Conservation (phyloP, 495 filamentous ascomycete species). For the Neurospora discreta region DNA sequence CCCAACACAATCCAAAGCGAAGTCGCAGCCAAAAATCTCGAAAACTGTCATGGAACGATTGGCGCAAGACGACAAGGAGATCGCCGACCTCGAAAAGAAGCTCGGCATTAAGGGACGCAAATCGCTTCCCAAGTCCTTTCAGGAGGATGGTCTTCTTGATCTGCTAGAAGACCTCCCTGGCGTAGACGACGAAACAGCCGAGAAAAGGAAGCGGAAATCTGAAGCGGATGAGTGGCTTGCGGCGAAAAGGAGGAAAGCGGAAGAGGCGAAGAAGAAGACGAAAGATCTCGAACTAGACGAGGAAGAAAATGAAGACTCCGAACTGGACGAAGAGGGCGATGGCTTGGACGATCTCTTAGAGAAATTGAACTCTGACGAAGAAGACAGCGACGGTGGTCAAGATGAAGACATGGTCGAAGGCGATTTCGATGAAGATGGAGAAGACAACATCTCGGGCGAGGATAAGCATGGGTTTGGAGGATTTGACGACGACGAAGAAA, state of each 20-base stretch:
- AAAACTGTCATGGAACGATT: constrained; percentile 53
- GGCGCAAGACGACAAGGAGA: constrained; percentile 70
- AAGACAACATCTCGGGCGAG: background rate
- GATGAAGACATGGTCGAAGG: constrained; percentile 13
- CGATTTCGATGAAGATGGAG: background rate
- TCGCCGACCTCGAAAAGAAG: constrained; percentile 79
- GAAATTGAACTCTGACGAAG: constrained; percentile 2
- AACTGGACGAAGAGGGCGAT: constrained; percentile 18
- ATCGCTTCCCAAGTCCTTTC: constrained; percentile 58
- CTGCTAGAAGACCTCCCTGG: constrained; percentile 61
- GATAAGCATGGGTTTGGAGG: constrained; percentile 25
- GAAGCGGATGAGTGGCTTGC: constrained; percentile 43
- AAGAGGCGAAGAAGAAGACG: constrained; percentile 10
- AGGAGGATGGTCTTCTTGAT: constrained; percentile 78
- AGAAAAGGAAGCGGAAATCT: constrained; percentile 57
- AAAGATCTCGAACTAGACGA: constrained; percentile 11
- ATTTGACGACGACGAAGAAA: constrained; percentile 13
- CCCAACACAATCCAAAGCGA: constrained; percentile 7
- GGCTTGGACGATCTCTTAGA: constrained; percentile 13
- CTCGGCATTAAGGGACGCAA: constrained; percentile 66
- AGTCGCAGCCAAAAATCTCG: constrained; percentile 32
- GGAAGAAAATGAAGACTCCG: constrained; percentile 22
- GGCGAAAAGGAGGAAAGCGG: constrained; percentile 35
- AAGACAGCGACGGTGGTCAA: constrained; percentile 15
- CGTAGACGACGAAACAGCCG: constrained; percentile 40